Evolutionary conservation across 768 basidiomycete species (phyloP), one percentile per base, ranked within the genome.

Genomic region (Lentinula lateritia): DNA sequence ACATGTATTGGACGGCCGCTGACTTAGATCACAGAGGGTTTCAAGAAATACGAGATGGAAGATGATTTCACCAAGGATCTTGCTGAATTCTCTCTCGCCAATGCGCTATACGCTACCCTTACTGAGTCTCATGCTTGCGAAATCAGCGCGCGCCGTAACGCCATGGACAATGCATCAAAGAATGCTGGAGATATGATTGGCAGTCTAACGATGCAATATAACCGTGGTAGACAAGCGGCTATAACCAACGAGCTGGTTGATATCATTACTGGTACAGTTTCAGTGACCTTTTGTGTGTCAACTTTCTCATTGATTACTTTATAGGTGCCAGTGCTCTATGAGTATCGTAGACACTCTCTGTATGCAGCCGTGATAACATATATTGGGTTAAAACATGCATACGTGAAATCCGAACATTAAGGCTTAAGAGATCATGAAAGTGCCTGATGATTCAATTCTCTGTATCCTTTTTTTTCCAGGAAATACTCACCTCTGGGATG

Each of bases 131-230:
- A 98, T 74, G 96, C 96, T 55, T 94, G 95, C 69, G 96, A 98
- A 76, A 90, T 89, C 72, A 92, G 89, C 66, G 88, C 92, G 69
- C 92, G 96, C 75, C 90, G 96, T 67, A 98, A 96, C 67, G 97
- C 97, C 70, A 99, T 99, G 97, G 97, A 98, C 85, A 98, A 94
- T 71, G 96, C 96, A 52, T 94, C 95, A 66, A 99, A 99, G 87
- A 98, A 99, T 75, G 97, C 97, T 61, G 79, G 77, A 38, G 95
- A 95, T 76, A 97, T 98, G 95, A 96, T 98, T 70, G 75, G 75
- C 63, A 74, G 80, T 50, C 82, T 98, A 54, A 90, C 90, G 74
- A 90, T 97, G 89, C 84, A 96, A 75, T 98, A 95, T 85, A 98
- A 98, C 74, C 92, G 95, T 84, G 95, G 95, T 82, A 92, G 95